Base-by-base conservation (phyloP, 176 grass and related monocot species). In the Canna indica region DNA sequence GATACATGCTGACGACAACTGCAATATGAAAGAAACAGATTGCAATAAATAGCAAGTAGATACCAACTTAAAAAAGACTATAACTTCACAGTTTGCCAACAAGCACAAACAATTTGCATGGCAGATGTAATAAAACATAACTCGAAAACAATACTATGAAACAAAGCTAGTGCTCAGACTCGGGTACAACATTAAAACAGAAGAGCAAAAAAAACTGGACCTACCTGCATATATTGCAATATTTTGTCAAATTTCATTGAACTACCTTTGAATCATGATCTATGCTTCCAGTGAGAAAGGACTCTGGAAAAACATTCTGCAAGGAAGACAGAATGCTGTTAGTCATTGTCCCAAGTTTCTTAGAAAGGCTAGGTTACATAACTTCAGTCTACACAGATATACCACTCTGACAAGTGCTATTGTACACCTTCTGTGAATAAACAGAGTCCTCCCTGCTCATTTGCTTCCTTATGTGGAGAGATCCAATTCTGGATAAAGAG, bases 401-500 rank as follows among this genome's bases (percentile, higher is more conserved):
- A 67, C 32, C 63, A 67, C 14, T 64, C 1, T 67, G 63, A 41
- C 24, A 22, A 41, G 64, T 22, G 64, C 18, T 41, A 24, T 1
- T 41, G 35, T 22, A 42, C 1, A 41, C 17, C 45, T 27, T 68
- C 22, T 50, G 41, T 31, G 44, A 32, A 50, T 12, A 28, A 26
- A 12, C 24, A 47, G 27, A 20, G 30, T 2, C 16, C 44, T 15
- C 1, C 20, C 20, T 15, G 22, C 20, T 64, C 22, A 46, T 64
- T 75, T 64, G 38, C 39, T 48, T 75, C 38, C 24, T 75, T 47
- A 30, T 34, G 18, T 64, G 73, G 38, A 64, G 73, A 63, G 58
- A 75, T 24, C 73, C 58, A 47, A 63, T 61, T 63, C 59, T 9
- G 34, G 14, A 47, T 15, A 64, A 64, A 63, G 38, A 33, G 26